Evolutionary conservation across 2,329 filamentous ascomycete genomes (phyloP).

Genomic region (Iodosphaeria phyllophila): DNA sequence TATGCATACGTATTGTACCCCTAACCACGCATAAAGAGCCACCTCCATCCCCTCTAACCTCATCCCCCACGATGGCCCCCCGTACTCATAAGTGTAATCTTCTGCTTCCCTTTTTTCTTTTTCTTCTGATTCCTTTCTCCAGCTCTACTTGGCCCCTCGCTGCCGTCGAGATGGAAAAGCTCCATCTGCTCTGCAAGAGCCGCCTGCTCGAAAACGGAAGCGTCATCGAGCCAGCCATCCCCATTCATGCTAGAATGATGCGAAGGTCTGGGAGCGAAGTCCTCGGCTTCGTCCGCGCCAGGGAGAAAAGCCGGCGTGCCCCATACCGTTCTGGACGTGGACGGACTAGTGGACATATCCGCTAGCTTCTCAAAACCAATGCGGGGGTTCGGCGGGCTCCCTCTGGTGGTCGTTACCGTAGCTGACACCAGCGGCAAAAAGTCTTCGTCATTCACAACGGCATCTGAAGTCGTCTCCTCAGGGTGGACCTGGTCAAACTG

Average conservation of each 20-base stretch:
- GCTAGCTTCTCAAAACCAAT: slow-evolving; percentile 50
- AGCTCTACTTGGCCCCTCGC: slow-evolving; percentile 8
- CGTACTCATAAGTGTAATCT: slow-evolving; percentile 56
- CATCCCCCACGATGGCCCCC: slow-evolving; percentile 23
- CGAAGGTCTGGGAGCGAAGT: slow-evolving; percentile 37
- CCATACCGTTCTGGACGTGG: slow-evolving; percentile 68
- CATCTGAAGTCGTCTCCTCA: slow-evolving; percentile 19
- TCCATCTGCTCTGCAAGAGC: slow-evolving; percentile 43
- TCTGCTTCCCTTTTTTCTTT: slow-evolving; percentile 57
- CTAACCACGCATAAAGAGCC: too few relatives aligned
- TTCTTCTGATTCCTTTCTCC: slow-evolving; percentile 21
- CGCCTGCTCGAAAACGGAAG: slow-evolving; percentile 47
- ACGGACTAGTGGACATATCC: slow-evolving; percentile 66
- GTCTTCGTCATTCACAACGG: slow-evolving; percentile 34
- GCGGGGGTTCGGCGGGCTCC: slow-evolving; percentile 35
- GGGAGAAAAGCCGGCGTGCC: slow-evolving; percentile 56
- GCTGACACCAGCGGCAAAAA: slow-evolving; percentile 42
- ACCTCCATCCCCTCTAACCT: too few relatives aligned
- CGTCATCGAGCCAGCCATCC: slow-evolving; percentile 76
- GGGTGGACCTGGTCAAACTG: slow-evolving; percentile 18
- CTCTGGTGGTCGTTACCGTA: slow-evolving; percentile 28
- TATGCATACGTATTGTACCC: too few relatives aligned
- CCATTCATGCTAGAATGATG: slow-evolving; percentile 26
- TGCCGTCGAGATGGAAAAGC: slow-evolving; percentile 23
- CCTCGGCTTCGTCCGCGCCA: too few relatives aligned